Percentiles rank a stretch among this genome's conserved stretches.
Conservation (phyloP, 331 rosid genomes). For the Spiraea crenata region DNA sequence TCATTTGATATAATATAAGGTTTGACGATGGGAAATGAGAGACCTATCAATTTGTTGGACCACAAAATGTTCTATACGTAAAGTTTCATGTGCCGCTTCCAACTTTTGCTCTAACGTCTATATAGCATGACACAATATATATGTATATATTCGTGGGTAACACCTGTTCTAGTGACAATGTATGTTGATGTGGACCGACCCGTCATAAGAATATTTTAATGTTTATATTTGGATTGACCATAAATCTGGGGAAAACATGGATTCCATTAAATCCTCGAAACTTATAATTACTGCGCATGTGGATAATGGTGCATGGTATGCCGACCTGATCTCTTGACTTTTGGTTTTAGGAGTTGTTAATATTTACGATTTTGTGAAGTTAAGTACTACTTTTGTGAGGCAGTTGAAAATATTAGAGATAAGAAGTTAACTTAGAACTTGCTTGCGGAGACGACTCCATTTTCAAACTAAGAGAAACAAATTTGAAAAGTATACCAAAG, state of each 20-base stretch:
- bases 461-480: neutral
- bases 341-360: neutral
- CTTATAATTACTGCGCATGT: neutral
- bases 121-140: neutral
- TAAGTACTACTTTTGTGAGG: no score
- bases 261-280: neutral
- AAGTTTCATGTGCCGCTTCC: slow-evolving; percentile 14
- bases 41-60: slow-evolving; percentile 10
- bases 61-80: slow-evolving; percentile 2
- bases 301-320: neutral
- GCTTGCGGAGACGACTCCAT: neutral
- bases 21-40: neutral
- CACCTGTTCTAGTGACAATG: neutral
- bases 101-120: neutral
- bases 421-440: slow-evolving; percentile 12
- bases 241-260: neutral
- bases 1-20: no score
- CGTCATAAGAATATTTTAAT: no score
- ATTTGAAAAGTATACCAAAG: neutral
- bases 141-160: neutral
- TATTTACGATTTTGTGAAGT: neutral
- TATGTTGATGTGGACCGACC: neutral
- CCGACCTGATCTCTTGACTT: neutral
- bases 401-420: neutral
- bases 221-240: no score